Base-by-base conservation (phyloP, 768 basidiomycete species). In the Auricularia sp. region DNA sequence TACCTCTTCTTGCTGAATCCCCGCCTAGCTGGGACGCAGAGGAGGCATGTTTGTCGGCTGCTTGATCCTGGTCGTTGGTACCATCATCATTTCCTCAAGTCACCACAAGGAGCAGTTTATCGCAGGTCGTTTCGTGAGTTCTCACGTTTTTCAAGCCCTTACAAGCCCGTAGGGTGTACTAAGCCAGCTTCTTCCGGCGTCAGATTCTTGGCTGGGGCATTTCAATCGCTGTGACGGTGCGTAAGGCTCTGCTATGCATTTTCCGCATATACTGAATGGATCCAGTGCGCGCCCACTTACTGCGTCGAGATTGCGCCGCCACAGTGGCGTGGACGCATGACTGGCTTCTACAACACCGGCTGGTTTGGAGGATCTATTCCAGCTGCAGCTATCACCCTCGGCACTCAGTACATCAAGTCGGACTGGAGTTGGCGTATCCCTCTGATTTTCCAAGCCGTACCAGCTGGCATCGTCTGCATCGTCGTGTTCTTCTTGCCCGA, bases 221-320 rank as follows among this genome's bases (percentile, higher is more conserved):
- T 24, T 65, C 66, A 5, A 68, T 70, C 42, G 66, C 68, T 51
- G 69, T 59, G 24, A 59, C 56, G 14, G 68, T 37, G 70, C 72
- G 35, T 68, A 70, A 3, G 37, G 16, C 34, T 39, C 8, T 13
- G 37, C 1, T 61, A 24, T 13, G 34, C 33, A 24, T 61, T 21
- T 58, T 21, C 21, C 3, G n/a, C 59, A 14, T 61, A 13, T 14
- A 35, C 59, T 39, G 14, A 42, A 61, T 51, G 11, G 18, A 18
- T 18, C 21, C 21, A 51, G 47, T 24, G 24, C 24, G 71, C 75
- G 2, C 73, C 71, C 3, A 73, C 81, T 16, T 85, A 84, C 70
- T 79, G 81, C 8, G 79, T 81, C 21, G 85, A 86, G 71, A 82
- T 85, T 72, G 80, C 82, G 13, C 85, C 85, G 56, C 82, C 83